Conservation (phyloP, 2,329 filamentous ascomycete genomes). For the Thielaviopsis euricoi region DNA sequence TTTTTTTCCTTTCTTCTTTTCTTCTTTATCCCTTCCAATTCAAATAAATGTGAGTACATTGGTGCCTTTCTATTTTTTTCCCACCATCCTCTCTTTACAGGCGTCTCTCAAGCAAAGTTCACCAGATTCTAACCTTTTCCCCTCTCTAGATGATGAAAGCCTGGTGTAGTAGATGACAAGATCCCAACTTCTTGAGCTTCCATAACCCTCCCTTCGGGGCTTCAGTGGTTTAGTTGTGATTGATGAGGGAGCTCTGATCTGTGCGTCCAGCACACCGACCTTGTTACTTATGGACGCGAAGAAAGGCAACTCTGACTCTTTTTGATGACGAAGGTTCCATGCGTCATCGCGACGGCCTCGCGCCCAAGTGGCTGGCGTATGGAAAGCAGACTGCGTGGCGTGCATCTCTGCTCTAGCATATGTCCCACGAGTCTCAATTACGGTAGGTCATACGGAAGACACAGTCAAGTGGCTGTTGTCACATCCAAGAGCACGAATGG, state of each 20-base stretch:
- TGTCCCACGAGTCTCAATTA: not conserved
- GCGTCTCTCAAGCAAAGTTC: not conserved
- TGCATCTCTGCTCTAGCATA: slow-evolving; percentile 15
- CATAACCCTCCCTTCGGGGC: slow-evolving; percentile 78
- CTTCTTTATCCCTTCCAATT: slow-evolving; percentile 90
- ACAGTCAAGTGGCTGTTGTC: slow-evolving; percentile 3
- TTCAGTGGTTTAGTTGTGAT: slow-evolving; percentile 66
- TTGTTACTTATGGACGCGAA: slow-evolving; percentile 98
- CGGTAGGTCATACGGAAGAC: not conserved
- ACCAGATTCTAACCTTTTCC: slow-evolving; percentile 18
- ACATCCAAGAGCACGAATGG: not conserved
- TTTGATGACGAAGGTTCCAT: slow-evolving; percentile 18
- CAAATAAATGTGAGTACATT: slow-evolving; percentile 72
- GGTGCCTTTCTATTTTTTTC: slow-evolving; percentile 12
- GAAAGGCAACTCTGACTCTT: slow-evolving; percentile 85
- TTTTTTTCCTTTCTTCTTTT: slow-evolving; percentile 28
- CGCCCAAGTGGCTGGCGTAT: not conserved
- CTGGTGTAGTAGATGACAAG: slow-evolving; percentile 84
- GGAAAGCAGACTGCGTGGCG: not conserved
- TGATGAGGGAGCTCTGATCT: slow-evolving; percentile 69
- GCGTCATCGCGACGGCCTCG: not conserved
- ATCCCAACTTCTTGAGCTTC: slow-evolving; percentile 47
- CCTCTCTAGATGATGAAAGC: slow-evolving; percentile 90
- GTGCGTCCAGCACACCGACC: slow-evolving; percentile 97
- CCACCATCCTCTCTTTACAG: not conserved